Evolutionary conservation across 139 green algal species (phyloP), one percentile per base, ranked within the genome.

Genomic region (Mychonastes homosphaera): DNA sequence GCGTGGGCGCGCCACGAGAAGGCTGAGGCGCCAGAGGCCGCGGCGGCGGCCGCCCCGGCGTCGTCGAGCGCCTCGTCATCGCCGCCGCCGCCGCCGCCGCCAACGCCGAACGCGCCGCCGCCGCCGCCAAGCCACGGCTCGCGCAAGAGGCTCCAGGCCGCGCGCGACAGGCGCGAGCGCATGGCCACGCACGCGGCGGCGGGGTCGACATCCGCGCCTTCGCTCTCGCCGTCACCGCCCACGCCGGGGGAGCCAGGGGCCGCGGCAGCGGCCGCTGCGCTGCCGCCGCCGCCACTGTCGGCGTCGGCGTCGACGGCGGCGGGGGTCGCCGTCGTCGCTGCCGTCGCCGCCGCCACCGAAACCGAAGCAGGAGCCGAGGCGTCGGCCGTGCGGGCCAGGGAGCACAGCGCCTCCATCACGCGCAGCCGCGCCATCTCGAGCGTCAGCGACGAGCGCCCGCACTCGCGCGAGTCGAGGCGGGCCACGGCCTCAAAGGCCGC

Each of bases 351-450:
- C 26, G 29, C n/a, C 23, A 24, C 27, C 26, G 21, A 53, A 9
- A 13, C 19, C n/a, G 32, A 10, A 4, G 9, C 39, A 6, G n/a
- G 30, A 35, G 30, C 57, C 29, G 34, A 26, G 8, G n/a, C 3
- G 13, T 39, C 24, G 6, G 30, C 7, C 13, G 6, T 33, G 9
- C 19, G 26, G 6, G 49, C 49, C 28, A 52, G 4, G 19, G n/a
- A 15, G 0, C 24, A 47, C 23, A 67, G 34, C 21, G 39, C 60
- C 46, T 65, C 34, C 46, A 57, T 23, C 38, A 67, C 29, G 27
- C 29, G 24, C 27, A 67, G 16, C 50, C 59, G 27, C 21, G 50
- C 50, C 50, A 67, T 32, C 49, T 67, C 60, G 15, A 67, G 49
- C 49, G 53, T 29, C 60, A 67, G 50, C 50, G 38, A 53, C 24